Percentiles rank a stretch among this genome's conserved stretches.
These are phyloP conservation scores for Cerioporus squamosus DNA, from an alignment of 1,284 basidiomycete species.

Conservation along the genomic window DNA sequence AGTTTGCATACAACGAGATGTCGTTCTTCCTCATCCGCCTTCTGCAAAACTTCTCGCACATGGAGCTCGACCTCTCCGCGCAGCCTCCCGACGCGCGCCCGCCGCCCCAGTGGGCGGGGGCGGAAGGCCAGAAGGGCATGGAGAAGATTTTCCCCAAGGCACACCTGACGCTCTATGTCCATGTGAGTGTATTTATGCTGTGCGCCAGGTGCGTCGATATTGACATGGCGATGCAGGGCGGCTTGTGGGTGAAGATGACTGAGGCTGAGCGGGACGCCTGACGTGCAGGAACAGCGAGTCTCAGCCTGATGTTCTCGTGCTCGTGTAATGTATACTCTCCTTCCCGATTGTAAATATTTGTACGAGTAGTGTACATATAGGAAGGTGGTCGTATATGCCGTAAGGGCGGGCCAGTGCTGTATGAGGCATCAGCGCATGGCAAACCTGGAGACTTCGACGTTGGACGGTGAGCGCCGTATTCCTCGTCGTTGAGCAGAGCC, in stretches of 20 bases:
- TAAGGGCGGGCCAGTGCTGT: constrained; percentile 2
- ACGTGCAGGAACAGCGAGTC: constrained; percentile 13
- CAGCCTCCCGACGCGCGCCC: constrained; percentile 21
- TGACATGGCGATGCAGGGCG: constrained; percentile 22
- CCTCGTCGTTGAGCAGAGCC: too few relatives aligned
- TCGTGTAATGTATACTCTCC: background rate
- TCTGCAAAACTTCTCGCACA: constrained; percentile 50
- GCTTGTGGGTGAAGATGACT: constrained; percentile 32
- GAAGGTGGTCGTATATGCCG: background rate
- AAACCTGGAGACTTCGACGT: background rate
- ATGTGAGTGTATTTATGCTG: constrained; percentile 13
- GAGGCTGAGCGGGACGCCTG: constrained; percentile 23
- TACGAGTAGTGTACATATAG: background rate
- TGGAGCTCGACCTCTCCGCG: constrained; percentile 40
- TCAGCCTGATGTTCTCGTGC: too few relatives aligned
- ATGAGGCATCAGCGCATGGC: constrained; percentile 6
- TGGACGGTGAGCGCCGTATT: background rate
- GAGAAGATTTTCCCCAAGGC: constrained; percentile 23
- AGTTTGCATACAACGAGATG: constrained; percentile 48
- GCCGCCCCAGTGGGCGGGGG: constrained; percentile 20
- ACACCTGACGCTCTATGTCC: constrained; percentile 22
- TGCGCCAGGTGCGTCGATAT: background rate
- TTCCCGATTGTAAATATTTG: background rate
- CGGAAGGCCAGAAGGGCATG: constrained; percentile 17
- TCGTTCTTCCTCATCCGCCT: constrained; percentile 45